Base-by-base conservation (phyloP, 306 rosid genomes). In the Amphicarpaea edgeworthii region DNA sequence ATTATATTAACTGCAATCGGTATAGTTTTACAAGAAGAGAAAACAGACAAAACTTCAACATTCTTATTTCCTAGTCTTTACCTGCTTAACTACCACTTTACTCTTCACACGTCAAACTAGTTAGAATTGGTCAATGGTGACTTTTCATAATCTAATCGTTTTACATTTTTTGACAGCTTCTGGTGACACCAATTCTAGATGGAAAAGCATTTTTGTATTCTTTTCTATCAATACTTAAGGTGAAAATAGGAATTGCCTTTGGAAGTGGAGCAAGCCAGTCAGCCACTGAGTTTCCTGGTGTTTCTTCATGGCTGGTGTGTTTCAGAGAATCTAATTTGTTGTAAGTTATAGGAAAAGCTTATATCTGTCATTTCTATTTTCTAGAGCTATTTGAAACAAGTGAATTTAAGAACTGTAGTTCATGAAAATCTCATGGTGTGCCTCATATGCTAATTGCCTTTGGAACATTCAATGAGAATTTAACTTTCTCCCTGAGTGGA, bases 241-340 rank as follows among this genome's bases (percentile, higher is more conserved):
- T 93, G 75, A 83, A 92, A 85, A 84, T 93, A 69, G 97, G 93
- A 64, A 73, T 93, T 70, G 96, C 93, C 71, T 90, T 93, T 77
- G 97, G 97, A 72, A 93, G 97, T 71, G 93, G 95, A 15, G 94
- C 93, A 79, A 89, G 97, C 88, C 96, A 92, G 70, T 81, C 93
- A 14, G 97, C 92, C 57, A 93, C 93, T 3, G 96, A 86, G 87
- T 83, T 90, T 64, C 98, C 98, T 6, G 90, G 88, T 1, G 95
- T 93, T 71, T 87, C 94, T 68, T 79, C 95, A 80, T 93, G 93
- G 95, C 88, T 93, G 95, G 98, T 93, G 40, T 60, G 79, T 20
- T 72, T 51, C 50, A 17, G 41, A 72, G 68, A 79, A 62, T 72
- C 38, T 63, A 63, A 16, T 70, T 37, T 77, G 19, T 78, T 32